A percentile compares a stretch with the other conserved stretches of the same genome.
Evolutionary conservation across 257 asterid species (phyloP).

Genomic region (Solanum sejunctum): DNA sequence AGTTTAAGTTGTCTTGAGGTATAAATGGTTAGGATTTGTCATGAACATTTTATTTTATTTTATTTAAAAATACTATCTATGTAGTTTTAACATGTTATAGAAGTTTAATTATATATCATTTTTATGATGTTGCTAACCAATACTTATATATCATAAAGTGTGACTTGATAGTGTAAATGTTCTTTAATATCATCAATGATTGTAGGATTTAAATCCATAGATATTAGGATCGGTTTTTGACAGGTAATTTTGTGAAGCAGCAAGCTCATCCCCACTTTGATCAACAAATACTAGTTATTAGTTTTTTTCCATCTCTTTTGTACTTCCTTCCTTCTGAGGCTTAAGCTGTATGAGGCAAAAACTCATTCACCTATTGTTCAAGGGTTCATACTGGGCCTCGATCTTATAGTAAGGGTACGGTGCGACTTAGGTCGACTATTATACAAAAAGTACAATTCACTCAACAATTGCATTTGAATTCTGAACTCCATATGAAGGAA

Average conservation of each 20-base stretch:
- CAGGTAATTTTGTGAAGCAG: background rate
- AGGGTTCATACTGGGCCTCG: background rate
- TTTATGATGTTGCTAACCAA: background rate
- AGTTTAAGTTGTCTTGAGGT: background rate
- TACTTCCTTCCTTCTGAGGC: background rate
- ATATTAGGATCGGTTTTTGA: background rate
- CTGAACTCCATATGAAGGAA: background rate
- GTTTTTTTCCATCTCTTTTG: background rate
- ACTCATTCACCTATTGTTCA: slow-evolving; percentile 2
- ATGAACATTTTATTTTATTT: background rate
- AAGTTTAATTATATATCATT: background rate
- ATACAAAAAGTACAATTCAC: background rate
- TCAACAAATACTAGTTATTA: rapidly evolving
- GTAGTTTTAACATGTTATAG: background rate
- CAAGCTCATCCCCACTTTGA: background rate
- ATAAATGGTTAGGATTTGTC: background rate
- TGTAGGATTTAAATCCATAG: background rate
- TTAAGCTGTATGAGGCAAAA: background rate
- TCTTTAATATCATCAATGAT: background rate
- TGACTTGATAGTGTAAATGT: background rate
- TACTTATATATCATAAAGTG: background rate
- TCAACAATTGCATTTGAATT: background rate
- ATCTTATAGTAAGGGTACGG: background rate
- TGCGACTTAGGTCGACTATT: background rate
- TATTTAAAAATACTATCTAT: background rate